Percentiles rank a stretch among this genome's conserved stretches.
phyloP scores from a whole-genome alignment of 768 basidiomycete genomes.

The Amanita molliuscula region DNA sequence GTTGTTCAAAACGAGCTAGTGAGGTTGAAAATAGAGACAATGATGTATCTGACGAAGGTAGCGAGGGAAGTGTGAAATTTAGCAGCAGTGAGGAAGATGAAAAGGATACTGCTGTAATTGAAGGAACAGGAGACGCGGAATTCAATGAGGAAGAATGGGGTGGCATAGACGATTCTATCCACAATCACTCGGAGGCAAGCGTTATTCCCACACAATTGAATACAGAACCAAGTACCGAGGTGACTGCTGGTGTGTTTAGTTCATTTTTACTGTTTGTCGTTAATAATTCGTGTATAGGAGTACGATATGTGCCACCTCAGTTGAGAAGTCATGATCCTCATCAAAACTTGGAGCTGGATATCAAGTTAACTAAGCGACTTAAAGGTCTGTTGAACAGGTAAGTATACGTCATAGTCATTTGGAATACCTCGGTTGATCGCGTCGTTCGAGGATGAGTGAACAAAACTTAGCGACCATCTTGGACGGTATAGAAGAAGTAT shows the following conservation, averaged over 20 bases:
- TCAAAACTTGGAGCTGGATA: slow-evolving; percentile 24
- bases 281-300: slow-evolving; percentile 15
- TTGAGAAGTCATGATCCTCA: slow-evolving; percentile 33
- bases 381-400: slow-evolving; percentile 88
- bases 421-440: not conserved
- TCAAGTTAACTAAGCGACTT: slow-evolving; percentile 62
- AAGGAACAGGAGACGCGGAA: slow-evolving; percentile 8
- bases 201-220: not conserved
- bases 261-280: slow-evolving; percentile 1
- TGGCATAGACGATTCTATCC: slow-evolving; percentile 20
- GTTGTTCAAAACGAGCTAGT: not conserved
- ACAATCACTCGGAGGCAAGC: not conserved
- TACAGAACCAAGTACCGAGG: slow-evolving; percentile 10
- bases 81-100: slow-evolving; percentile 4
- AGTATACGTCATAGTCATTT: slow-evolving; percentile 4
- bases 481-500: slow-evolving; percentile 63
- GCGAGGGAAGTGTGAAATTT: slow-evolving; percentile 9
- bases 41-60: slow-evolving; percentile 18
- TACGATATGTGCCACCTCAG: slow-evolving; percentile 75
- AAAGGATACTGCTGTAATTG: not conserved
- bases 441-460: slow-evolving; percentile 64
- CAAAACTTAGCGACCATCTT: slow-evolving; percentile 75
- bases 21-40: slow-evolving; percentile 12
- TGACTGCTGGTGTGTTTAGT: slow-evolving; percentile 3
- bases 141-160: slow-evolving; percentile 22